Base-by-base conservation (phyloP, 192 early-diverging fungal genomes). In the Backusella morwellensis region DNA sequence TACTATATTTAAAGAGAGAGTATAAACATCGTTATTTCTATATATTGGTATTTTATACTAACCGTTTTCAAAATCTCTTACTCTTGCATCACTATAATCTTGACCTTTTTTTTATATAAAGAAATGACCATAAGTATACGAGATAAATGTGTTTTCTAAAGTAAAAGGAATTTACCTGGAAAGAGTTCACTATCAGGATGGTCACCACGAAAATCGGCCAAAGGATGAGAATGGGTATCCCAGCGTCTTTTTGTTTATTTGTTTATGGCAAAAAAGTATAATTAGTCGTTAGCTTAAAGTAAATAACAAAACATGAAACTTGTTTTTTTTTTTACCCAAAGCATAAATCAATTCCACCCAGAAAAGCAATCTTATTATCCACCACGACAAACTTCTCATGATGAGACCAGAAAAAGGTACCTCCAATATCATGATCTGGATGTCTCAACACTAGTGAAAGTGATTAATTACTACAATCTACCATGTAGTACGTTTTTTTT, bases 401-500 rank as follows among this genome's bases (percentile, higher is more conserved):
- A 78, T 93, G 92, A 50, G 96, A 94, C 96, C 96, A 97, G 87
- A 95, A 94, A 81, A 93, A 89, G 5, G 94, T 95, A 34, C 92
- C 92, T 42, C 88, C 90, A 36, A 94, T 83, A 70, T 81, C 75
- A 77, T 97, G 95, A 77, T 97, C 92, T 9, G 96, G 96, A 80
- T 97, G 92, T 15, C 96, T 90, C 80, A 93, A 89, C 6, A 97
- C 93, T 88, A 80, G 9, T 3, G 1, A 19, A 75, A 21, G 32
- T 32, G 15, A 32, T 32, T 23, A 21, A 72, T 23, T 4, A 17
- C 17, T 26, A 0, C n/a, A 6, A 17, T 44, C 2, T 44, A 44
- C 15, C 15, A 17, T 44, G 32, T 63, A 1, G 14, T 21, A 52
- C 0, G 21, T 34, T 59, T 17, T 17, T 23, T 7, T 54, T 21